Evolutionary conservation across 805 yeast genomes (phyloP), one percentile per base, ranked within the genome.

Genomic region (Metschnikowia corniflorae): DNA sequence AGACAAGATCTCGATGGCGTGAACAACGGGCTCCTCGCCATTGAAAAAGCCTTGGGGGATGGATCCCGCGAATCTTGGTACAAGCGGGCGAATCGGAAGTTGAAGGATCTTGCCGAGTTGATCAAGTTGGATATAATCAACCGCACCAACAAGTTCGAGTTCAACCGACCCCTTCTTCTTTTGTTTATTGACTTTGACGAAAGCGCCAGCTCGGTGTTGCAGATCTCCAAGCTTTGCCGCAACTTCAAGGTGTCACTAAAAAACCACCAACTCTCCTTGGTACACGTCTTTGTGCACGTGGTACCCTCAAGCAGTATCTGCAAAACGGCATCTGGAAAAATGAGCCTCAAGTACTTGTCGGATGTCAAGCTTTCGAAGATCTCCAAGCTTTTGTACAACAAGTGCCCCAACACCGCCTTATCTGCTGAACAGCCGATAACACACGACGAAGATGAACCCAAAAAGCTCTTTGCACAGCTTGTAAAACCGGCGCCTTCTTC

Each of bases 381-480:
- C 3, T 66, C 83, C 6, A 55, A 79, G 48, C 66, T 71, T 15
- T 58, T 83, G 2, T 84, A 81, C 58, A 81, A 80, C 50, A 60
- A 70, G 30, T 66, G 84, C 40, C 80, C 80, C 2, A 50, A 59
- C 25, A 46, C 24, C 42, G 17, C 39, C 46, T 7, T 23, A 12
- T 14, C 16, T n/a, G 41, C 35, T 5, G 15, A 31, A 12, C 26
- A 26, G 18, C 12, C 24, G 24, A 31, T 32, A 31, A 17, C 33
- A 3, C 38, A 29, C 16, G 42, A 22, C 9, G 16, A 18, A 16
- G 39, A 26, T 12, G 43, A 46, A 22, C 40, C 44, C 4, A 20
- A 23, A 10, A 33, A 28, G 30, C 44, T 58, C 16, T 65, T 47
- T 36, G 55, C 71, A 1, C 62, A 61, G 19, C 47, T 68, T 17